A percentile compares a stretch with the other conserved stretches of the same genome.
Conservation (phyloP, 2,329 filamentous ascomycete genomes). For the Biscogniauxia mediterranea region DNA sequence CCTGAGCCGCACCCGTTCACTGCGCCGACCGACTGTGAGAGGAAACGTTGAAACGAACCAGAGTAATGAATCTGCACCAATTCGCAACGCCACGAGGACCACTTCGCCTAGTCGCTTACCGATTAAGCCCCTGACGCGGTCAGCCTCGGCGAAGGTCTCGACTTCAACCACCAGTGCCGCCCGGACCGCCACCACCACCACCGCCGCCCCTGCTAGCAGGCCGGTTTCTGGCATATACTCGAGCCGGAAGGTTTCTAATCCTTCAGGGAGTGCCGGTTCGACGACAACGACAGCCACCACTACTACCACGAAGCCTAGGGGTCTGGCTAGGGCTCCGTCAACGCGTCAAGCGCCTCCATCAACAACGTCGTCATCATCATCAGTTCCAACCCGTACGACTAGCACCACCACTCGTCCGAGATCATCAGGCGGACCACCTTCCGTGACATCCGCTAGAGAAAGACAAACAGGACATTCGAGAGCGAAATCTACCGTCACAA, state of each 20-base stretch:
- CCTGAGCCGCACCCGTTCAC: slow-evolving; percentile 46
- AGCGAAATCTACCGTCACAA: slow-evolving; percentile 42
- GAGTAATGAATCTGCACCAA: slow-evolving; percentile 14
- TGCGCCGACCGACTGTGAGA: slow-evolving; percentile 41
- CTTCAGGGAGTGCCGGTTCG: slow-evolving; percentile 14
- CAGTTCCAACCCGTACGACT: slow-evolving; percentile 15
- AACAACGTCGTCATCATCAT: slow-evolving; percentile 1
- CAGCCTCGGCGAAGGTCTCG: slow-evolving; percentile 28
- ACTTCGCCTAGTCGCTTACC: slow-evolving; percentile 51
- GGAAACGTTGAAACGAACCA: slow-evolving; percentile 12
- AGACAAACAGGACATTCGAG: slow-evolving; percentile 33
- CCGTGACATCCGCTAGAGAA: slow-evolving; percentile 13
- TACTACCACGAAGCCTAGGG: slow-evolving; percentile 18
- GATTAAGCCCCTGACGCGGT: slow-evolving; percentile 42
- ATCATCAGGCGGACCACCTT: slow-evolving; percentile 21
- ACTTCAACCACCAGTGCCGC: slow-evolving; percentile 15
- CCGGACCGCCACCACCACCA: slow-evolving; percentile 10
- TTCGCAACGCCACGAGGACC: slow-evolving; percentile 32
- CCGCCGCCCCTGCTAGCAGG: slow-evolving; percentile 18
- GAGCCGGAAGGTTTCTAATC: slow-evolving; percentile 6
- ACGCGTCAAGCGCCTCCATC: slow-evolving; percentile 23
- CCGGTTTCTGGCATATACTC: slow-evolving; percentile 18
- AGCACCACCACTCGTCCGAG: slow-evolving; percentile 19
- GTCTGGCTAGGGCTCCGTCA: slow-evolving; percentile 26
- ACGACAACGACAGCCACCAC: too few species aligned